Evolutionary conservation across 2,329 filamentous ascomycete species (phyloP), one percentile per base, ranked within the genome.

Genomic region (Colletotrichum tamarilloi): DNA sequence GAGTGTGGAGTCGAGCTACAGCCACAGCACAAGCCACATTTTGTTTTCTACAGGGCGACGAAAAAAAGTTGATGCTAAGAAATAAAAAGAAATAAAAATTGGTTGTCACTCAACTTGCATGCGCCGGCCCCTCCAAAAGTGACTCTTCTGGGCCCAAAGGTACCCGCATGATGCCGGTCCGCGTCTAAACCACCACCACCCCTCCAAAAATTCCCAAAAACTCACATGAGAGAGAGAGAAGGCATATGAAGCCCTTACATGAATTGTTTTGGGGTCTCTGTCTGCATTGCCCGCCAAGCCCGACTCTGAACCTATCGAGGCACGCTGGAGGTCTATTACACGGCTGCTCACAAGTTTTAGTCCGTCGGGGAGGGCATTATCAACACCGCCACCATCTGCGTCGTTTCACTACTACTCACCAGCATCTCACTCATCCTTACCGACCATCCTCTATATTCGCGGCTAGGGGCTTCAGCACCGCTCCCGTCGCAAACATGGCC

Each of bases 401-500:
- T 58, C 58, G 60, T 46, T 56, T 26, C n/a, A 32, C 16, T 28
- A 65, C 26, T 70, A 65, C 42, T 70, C 70, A 38, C 28, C 62
- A 52, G 22, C 32, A 8, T 11, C 32, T 65, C 19, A 24, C 60
- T 30, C 32, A 38, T 53, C 32, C 46, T 22, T 35, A n/a, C 58
- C 32, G 7, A 14, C 3, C n/a, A 6, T 26, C 46, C 5, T 24
- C 28, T n/a, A 24, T 24, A 46, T 14, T 4, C 62, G 56, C 63
- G 19, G n/a, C 26, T 26, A 67, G 67, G 49, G 28, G 35, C n/a
- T 26, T 67, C 22, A 72, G 68, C 68, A 72, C 62, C 60, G 56
- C 46, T 38, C 2, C 53, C 32, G 4, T 46, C 55, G 49, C 70
- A 55, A 72, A 38, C 28, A 78, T 78, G 76, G 62, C 74, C 26